Base-by-base conservation (phyloP, 1,284 basidiomycete genomes). In the Sanghuangporus weigelae region DNA sequence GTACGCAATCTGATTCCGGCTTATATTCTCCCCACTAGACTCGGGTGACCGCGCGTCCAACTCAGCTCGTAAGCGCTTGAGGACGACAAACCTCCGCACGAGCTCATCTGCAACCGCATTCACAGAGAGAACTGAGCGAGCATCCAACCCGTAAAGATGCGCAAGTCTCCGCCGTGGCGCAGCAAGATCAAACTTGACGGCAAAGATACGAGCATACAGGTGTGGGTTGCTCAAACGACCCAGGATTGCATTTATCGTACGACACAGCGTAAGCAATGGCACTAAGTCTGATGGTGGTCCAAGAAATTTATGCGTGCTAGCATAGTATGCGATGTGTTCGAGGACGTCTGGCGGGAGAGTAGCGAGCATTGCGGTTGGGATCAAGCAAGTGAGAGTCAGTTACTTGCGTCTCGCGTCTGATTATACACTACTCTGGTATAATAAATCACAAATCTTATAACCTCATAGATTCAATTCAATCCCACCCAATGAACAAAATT, bases 31-130 rank as follows among this genome's bases (percentile, higher is more conserved):
- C 70, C 68, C 35, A 71, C 70, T 57, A 73, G 72, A 7, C 31
- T 54, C 31, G 53, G 53, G 77, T 19, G 74, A 66, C 57, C 77
- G 77, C 7, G 71, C 70, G 46, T 44, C 26, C 26, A 51, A 21
- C 26, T 57, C 62, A n/a, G 55, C 21, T 10, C 79, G 81, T 57
- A 92, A 78, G 49, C 79, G 79, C 66, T 79, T 82, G 63, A 91
- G 72, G 58, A 79, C 72, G 19, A 73, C 69, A 70, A 80, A 90
- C 64, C 89, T 76, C 36, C 77, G 78, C 69, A 77, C 67, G 81
- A 77, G 64, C 75, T 79, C 77, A 8, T 70, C 70, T 6, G 74
- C 70, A 31, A 77, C 68, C 38, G 73, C 73, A 14, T 67, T 50
- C 7, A 74, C 69, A 10, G 69, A 66, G 11, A 58, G 19, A n/a